These are phyloP conservation scores for Phalaenopsis equestris DNA, from an alignment of 106 monocot genomes.

Conservation along the genomic window DNA sequence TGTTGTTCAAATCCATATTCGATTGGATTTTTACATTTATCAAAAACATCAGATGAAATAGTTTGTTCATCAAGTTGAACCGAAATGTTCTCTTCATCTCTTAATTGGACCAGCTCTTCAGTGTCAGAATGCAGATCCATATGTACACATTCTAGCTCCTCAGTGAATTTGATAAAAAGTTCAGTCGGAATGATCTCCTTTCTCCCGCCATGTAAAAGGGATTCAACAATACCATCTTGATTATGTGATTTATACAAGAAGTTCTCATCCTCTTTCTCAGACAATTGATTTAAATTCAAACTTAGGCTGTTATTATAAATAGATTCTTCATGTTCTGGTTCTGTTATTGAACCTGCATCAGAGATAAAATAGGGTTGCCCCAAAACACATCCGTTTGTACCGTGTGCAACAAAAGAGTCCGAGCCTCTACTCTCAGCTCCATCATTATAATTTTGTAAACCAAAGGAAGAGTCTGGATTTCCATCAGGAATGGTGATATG, in stretches of 20 bases:
- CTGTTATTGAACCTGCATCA: background rate
- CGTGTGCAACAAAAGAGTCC: background rate
- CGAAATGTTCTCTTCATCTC: background rate
- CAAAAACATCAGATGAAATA: background rate
- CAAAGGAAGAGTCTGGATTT: background rate
- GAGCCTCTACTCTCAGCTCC: background rate
- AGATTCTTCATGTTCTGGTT: background rate
- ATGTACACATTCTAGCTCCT: background rate
- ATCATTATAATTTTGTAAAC: background rate
- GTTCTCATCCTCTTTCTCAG: constrained; percentile 1
- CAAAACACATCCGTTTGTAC: background rate
- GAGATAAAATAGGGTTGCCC: background rate
- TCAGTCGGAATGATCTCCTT: background rate
- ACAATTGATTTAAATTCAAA: background rate
- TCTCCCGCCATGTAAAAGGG: background rate
- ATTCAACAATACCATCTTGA: background rate
- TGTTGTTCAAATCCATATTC: background rate
- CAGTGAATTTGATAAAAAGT: background rate
- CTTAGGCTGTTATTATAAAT: background rate
- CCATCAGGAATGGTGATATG: background rate
- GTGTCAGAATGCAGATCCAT: background rate
- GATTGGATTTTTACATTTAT: background rate
- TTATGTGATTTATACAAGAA: background rate
- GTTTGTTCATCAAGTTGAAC: background rate
- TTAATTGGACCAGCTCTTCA: background rate